Conservation (phyloP, 768 basidiomycete species). For the Porphyrellus cyaneotinctus region DNA sequence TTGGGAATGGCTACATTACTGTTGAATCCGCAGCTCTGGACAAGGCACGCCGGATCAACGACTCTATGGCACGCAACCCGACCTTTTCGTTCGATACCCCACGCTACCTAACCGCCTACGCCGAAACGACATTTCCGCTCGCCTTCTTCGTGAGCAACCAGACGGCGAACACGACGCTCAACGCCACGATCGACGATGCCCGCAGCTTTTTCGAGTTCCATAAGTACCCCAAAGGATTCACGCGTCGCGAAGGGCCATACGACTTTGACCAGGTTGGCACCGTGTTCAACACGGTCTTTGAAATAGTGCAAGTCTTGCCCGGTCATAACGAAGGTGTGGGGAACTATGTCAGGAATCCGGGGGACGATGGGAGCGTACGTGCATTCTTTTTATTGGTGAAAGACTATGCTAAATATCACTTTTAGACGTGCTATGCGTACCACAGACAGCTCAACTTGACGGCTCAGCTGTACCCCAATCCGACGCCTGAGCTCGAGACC, state of each 20-base stretch:
- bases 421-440: slow-evolving; percentile 18
- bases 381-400: not conserved
- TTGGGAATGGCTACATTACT: slow-evolving; percentile 19
- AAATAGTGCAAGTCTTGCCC: slow-evolving; percentile 5
- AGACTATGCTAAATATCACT: slow-evolving; percentile 2
- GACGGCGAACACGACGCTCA: slow-evolving; percentile 15
- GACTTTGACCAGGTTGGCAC: not conserved
- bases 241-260: slow-evolving; percentile 17
- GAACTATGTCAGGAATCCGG: slow-evolving; percentile 12
- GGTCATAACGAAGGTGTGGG: slow-evolving; percentile 17
- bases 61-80: slow-evolving; percentile 25
- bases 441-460: slow-evolving; percentile 21
- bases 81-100: slow-evolving; percentile 22
- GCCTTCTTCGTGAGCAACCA: slow-evolving; percentile 26
- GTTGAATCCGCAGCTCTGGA: slow-evolving; percentile 21
- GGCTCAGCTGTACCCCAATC: slow-evolving; percentile 20
- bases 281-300: not conserved
- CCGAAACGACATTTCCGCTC: slow-evolving; percentile 23
- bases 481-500: slow-evolving; percentile 13
- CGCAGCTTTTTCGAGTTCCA: slow-evolving; percentile 19
- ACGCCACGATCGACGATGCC: slow-evolving; percentile 13
- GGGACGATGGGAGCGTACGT: slow-evolving; percentile 8
- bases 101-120: slow-evolving; percentile 19
- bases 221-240: slow-evolving; percentile 18
- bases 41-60: slow-evolving; percentile 21